Evolutionary conservation across 2,329 filamentous ascomycete species (phyloP).

Genomic region (Didymella pomorum): DNA sequence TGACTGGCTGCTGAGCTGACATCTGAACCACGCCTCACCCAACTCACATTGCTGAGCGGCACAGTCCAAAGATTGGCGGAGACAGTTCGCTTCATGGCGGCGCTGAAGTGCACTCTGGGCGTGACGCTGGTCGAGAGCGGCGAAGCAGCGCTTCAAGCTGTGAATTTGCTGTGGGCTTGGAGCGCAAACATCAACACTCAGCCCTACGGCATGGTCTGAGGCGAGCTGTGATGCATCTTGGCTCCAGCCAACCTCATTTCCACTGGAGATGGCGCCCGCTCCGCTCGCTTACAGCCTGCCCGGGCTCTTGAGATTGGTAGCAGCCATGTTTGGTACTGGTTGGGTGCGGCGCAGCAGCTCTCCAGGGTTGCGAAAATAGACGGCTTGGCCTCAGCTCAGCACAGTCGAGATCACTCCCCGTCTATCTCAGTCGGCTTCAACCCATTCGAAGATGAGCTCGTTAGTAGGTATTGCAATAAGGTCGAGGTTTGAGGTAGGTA

Average conservation of each 20-base stretch:
- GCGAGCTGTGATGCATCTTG: background rate
- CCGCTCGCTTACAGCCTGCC: background rate
- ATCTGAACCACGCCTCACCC: conserved; percentile 18
- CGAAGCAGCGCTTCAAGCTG: conserved; percentile 7
- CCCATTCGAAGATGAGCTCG: background rate
- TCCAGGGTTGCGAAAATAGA: conserved; percentile 1
- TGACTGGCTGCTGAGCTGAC: conserved; percentile 25
- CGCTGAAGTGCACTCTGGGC: background rate
- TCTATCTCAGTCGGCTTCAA: background rate
- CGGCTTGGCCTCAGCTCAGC: conserved; percentile 12
- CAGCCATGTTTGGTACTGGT: background rate
- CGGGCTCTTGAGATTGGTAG: background rate
- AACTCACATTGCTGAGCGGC: conserved; percentile 11
- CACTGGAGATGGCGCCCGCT: background rate
- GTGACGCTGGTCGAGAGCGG: conserved; percentile 5
- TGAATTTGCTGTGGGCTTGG: background rate
- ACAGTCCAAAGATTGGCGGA: conserved; percentile 3
- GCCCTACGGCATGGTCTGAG: background rate
- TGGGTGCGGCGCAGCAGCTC: conserved; percentile 9
- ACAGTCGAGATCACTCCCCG: background rate
- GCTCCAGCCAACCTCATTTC: conserved; percentile 1
- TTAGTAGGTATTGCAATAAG: background rate
- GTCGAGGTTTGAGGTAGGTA: background rate
- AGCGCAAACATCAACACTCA: background rate
- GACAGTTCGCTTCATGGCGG: background rate